Evolutionary conservation across 192 early-diverging fungal genomes (phyloP).

Genomic region (Coemansia asiatica): DNA sequence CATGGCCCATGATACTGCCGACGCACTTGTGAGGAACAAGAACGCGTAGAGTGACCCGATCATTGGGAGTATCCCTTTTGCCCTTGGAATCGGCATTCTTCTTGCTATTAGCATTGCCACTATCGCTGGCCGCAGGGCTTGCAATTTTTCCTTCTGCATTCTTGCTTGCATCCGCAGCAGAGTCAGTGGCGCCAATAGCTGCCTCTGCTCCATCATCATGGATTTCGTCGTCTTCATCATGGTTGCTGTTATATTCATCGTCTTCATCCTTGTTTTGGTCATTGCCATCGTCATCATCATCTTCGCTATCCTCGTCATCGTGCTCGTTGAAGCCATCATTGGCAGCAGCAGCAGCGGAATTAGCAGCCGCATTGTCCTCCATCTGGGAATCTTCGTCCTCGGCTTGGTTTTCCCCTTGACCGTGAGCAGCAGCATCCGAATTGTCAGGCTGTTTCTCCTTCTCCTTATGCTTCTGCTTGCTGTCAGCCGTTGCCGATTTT

Average conservation of each 20-base stretch:
- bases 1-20: constrained; percentile 56
- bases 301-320: constrained; percentile 1
- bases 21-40: constrained; percentile 55
- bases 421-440: background rate
- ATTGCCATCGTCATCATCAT: constrained; percentile 4
- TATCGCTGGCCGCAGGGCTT: background rate
- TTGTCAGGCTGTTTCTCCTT: constrained; percentile 3
- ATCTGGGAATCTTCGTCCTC: background rate
- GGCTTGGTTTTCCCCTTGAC: constrained; percentile 4
- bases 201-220: background rate
- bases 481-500: background rate
- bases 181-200: background rate
- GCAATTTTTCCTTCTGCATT: background rate
- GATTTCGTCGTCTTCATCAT: background rate
- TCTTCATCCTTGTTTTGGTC: constrained; percentile 8
- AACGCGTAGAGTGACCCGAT: constrained; percentile 31
- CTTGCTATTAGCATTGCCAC: background rate
- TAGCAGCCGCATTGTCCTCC: background rate
- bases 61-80: background rate
- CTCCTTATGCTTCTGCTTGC: constrained; percentile 7
- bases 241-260: background rate
- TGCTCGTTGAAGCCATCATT: background rate
- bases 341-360: background rate
- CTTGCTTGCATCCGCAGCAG: constrained; percentile 1
- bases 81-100: background rate